These are phyloP conservation scores for Suhomyces kunorum DNA, from an alignment of 1,139 yeast species.

Conservation along the genomic window DNA sequence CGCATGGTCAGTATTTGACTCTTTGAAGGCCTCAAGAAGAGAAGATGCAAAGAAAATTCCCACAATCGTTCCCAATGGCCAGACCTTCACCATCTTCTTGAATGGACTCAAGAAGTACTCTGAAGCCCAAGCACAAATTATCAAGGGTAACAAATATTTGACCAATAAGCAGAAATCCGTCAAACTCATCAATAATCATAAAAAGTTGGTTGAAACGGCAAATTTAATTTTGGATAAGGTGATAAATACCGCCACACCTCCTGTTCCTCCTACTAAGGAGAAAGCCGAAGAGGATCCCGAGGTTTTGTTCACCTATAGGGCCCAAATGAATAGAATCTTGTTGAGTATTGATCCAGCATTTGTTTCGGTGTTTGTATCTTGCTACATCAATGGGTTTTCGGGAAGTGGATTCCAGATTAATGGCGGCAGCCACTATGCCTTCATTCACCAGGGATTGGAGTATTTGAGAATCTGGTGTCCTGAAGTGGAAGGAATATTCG, in stretches of 20 bases:
- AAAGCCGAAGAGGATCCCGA: slow-evolving; percentile 26
- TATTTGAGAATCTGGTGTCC: slow-evolving; percentile 37
- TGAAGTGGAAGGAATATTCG: slow-evolving; percentile 29
- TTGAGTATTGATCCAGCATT: slow-evolving; percentile 36
- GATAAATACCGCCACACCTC: slow-evolving; percentile 34
- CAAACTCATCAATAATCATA: slow-evolving; percentile 31
- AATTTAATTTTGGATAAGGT: slow-evolving; percentile 32
- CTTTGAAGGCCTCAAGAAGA: slow-evolving; percentile 22
- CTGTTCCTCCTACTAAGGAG: slow-evolving; percentile 34
- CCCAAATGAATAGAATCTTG: slow-evolving; percentile 21
- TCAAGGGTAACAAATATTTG: slow-evolving; percentile 20
- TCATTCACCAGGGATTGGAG: slow-evolving; percentile 31
- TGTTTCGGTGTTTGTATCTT: slow-evolving; percentile 32
- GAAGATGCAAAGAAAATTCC: slow-evolving; percentile 14
- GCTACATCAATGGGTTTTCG: slow-evolving; percentile 30
- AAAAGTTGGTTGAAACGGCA: slow-evolving; percentile 31
- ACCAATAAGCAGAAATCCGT: slow-evolving; percentile 24
- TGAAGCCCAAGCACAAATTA: slow-evolving; percentile 20
- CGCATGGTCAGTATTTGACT: slow-evolving; percentile 46
- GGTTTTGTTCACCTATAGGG: slow-evolving; percentile 22
- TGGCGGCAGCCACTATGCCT: slow-evolving; percentile 35
- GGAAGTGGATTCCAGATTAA: slow-evolving; percentile 28
- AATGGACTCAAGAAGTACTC: slow-evolving; percentile 36
- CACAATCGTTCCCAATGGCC: slow-evolving; percentile 33
- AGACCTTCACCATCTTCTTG: slow-evolving; percentile 44